Base-by-base conservation (phyloP, 2,329 filamentous ascomycete species). In the Hymenoscyphus repandus region DNA sequence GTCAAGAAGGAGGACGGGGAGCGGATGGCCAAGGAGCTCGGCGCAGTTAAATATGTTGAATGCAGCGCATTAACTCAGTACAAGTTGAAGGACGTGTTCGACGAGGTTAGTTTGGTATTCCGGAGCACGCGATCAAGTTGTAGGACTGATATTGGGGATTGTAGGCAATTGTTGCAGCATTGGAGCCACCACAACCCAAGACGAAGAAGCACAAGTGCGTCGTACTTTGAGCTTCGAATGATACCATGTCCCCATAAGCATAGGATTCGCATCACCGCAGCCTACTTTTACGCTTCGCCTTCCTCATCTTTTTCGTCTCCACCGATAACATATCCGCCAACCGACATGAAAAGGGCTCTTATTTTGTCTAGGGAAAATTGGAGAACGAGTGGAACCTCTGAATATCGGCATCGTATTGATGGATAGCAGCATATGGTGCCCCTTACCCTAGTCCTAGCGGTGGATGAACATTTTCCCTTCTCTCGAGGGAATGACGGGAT, bases 81-180 rank as follows among this genome's bases (percentile, higher is more conserved):
- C 75, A 96, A 96, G 74, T 75, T 99, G 60, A 99, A 99, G 79
- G 93, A 97, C 68, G 93, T 99, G 15, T 99, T 99, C 72, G 93
- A 99, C 66, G 93, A 97, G 87, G 91, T 96, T 79, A 62, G 80
- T 67, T 13, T 20, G 5, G 6, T 17, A 9, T 18, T 27, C 4
- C 17, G 6, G 12, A 11, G 17, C 20, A 17, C 10, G 34, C 51
- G 22, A 27, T 27, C 22, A 27, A 15, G 45, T 27, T 32, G 22
- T 4, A 13, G 39, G 44, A 64, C 62, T 49, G 17, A 57, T 37
- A 43, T 30, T 32, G 61, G 57, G 45, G 11, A n/a, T 30, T n/a
- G 17, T 57, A 96, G 91, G 92, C 92, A 27, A 97, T 97, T 64
- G 92, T 97, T 58, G 92, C 92, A 57, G 92, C 92, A 38, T 77